Percentiles rank a stretch among this genome's conserved stretches.
These are phyloP conservation scores for Hordeum marinum DNA, from an alignment of 176 grass and related monocot species.

Conservation along the genomic window DNA sequence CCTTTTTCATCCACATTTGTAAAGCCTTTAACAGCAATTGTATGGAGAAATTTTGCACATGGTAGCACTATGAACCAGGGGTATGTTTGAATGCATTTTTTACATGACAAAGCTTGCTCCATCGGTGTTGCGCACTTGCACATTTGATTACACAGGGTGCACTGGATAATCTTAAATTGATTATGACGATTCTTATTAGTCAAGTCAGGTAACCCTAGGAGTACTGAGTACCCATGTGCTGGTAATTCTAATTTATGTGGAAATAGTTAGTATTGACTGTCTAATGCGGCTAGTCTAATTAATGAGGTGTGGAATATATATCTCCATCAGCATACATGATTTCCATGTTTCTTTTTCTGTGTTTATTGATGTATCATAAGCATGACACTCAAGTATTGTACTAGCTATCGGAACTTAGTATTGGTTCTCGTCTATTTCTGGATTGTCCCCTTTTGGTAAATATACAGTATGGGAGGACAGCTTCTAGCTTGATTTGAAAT, in stretches of 20 bases:
- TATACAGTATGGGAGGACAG: neutral
- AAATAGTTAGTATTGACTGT: neutral
- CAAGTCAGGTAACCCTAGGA: neutral
- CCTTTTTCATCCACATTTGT: neutral
- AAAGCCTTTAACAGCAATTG: neutral
- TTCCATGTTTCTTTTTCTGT: neutral
- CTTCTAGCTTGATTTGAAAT: conserved; percentile 4
- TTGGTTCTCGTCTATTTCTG: neutral
- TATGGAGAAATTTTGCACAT: neutral
- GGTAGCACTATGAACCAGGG: neutral
- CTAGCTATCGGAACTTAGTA: neutral
- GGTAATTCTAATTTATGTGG: neutral
- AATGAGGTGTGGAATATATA: neutral
- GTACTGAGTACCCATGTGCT: neutral
- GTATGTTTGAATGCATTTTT: neutral
- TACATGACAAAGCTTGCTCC: neutral
- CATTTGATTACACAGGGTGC: neutral
- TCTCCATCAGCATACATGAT: neutral
- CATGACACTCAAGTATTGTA: neutral
- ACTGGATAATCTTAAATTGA: neutral
- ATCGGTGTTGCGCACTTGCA: neutral
- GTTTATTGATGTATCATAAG: neutral
- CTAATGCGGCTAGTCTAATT: neutral
- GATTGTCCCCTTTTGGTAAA: neutral
- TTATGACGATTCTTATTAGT: neutral